Base-by-base conservation (phyloP, 1,284 basidiomycete genomes). In the Cutaneotrichosporon arboriforme region DNA sequence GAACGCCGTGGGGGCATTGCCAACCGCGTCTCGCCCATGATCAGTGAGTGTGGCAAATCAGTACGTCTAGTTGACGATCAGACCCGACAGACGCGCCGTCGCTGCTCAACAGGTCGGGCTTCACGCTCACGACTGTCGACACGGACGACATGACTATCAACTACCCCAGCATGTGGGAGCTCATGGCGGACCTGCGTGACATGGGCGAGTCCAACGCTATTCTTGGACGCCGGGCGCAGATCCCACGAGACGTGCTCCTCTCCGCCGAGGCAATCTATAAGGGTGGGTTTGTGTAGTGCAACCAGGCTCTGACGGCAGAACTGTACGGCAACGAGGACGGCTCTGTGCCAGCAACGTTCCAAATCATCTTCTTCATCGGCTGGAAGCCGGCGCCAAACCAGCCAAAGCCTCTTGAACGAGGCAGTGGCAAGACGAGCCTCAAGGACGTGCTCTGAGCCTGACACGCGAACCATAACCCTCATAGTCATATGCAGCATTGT, bases 141-240 rank as follows among this genome's bases (percentile, higher is more conserved):
- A 84, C 88, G 40, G 96, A 99, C 69, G 96, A 98, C 76, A 80
- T 99, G 21, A 84, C 83, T 54, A 84, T 97, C 35, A 82, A 83
- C 9, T 99, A 97, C 67, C 96, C 96, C 0, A 88, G 85, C 50
- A 94, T 97, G 81, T 97, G 88, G 85, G 96, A 98, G 72, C 81
- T 99, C 15, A 81, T 98, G 71, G 84, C 92, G 46, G 96, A 99
- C 71, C 75, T 99, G 42, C 81, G 84, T 46, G 86, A 90, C 70
- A 99, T 98, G 96, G 96, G 96, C 42, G 96, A 99, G 74, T 85
- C 83, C 51, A 98, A 97, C 69, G 90, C 93, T 4, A 83, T 96
- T 34, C 77, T 93, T 48, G 88, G 86, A 61, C 80, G 90, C 83
- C 87, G 60, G 39, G 76, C 72, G 8, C 62, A 54, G 55, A 78